phyloP scores from a whole-genome alignment of 208 protist species.

The Wallacemonas rigidus region DNA sequence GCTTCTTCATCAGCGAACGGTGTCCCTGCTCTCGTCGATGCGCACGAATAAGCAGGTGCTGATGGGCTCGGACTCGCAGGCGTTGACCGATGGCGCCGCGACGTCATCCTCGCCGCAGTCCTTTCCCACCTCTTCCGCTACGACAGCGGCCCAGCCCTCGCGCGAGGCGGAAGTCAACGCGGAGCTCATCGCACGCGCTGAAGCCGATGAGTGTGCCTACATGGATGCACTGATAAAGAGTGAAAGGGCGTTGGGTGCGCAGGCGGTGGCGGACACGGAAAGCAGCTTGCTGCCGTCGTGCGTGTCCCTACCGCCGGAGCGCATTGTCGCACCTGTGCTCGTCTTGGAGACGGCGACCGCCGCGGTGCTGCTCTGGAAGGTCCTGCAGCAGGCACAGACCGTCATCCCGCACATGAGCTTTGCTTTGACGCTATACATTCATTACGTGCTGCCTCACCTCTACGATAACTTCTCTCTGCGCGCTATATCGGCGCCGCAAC shows the following conservation, averaged over 20 bases:
- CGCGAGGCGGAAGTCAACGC: not conserved
- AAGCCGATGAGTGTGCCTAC: slow-evolving; percentile 18
- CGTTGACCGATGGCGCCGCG: too few relatives aligned
- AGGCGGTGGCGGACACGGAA: slow-evolving; percentile 21
- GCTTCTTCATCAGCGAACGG: slow-evolving; percentile 40
- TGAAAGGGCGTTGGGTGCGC: slow-evolving; percentile 27
- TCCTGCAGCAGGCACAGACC: slow-evolving; percentile 61
- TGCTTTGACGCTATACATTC: slow-evolving; percentile 58
- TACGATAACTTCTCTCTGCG: slow-evolving; percentile 63
- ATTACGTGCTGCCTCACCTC: slow-evolving; percentile 79
- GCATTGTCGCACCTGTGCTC: slow-evolving; percentile 56
- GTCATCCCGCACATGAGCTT: slow-evolving; percentile 58
- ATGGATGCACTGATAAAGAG: slow-evolving; percentile 25
- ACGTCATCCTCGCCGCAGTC: not conserved
- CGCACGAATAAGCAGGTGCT: not conserved
- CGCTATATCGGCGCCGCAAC: slow-evolving; percentile 36
- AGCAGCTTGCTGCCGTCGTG: slow-evolving; percentile 31
- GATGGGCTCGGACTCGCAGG: not conserved
- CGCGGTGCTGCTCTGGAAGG: slow-evolving; percentile 67
- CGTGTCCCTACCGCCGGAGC: slow-evolving; percentile 58
- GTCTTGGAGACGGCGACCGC: slow-evolving; percentile 62
- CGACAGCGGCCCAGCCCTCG: not conserved
- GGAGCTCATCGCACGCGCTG: slow-evolving; percentile 8
- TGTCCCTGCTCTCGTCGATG: slow-evolving; percentile 27
- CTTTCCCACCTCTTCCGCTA: not conserved